Evolutionary conservation across 441 rosid species (phyloP).

Genomic region (Pelargonium citronellum): DNA sequence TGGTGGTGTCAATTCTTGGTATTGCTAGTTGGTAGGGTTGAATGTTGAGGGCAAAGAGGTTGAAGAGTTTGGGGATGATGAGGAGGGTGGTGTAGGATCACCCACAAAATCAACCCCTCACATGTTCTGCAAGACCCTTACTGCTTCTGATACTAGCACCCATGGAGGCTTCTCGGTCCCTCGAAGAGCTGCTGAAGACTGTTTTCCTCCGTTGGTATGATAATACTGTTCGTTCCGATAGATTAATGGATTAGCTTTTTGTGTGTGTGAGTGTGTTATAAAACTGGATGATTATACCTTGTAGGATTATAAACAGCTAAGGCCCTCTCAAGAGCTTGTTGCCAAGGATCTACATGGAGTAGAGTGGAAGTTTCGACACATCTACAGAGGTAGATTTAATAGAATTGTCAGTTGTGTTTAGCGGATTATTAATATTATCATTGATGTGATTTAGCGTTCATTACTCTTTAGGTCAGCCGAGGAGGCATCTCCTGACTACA

Average conservation of each 20-base stretch:
- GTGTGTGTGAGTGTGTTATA: not conserved
- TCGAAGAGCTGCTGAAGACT: conserved; percentile 84
- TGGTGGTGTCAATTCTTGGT: conserved; percentile 15
- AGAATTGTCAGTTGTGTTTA: conserved; percentile 6
- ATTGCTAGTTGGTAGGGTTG: conserved; percentile 40
- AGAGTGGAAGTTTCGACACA: conserved; percentile 93
- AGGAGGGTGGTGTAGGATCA: conserved; percentile 48
- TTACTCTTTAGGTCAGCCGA: conserved; percentile 74
- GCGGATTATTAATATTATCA: too few species aligned
- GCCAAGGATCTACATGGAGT: conserved; percentile 90
- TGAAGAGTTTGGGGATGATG: conserved; percentile 42
- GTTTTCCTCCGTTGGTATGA: conserved; percentile 73
- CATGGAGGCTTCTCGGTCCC: conserved; percentile 95
- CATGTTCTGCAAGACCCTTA: conserved; percentile 87
- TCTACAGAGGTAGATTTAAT: conserved; percentile 63
- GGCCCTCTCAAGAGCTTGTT: conserved; percentile 89
- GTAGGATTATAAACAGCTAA: conserved; percentile 85
- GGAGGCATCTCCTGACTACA: conserved; percentile 91
- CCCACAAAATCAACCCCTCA: conserved; percentile 64
- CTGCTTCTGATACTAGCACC: conserved; percentile 95
- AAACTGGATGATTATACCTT: conserved; percentile 3
- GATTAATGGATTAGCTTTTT: conserved; percentile 4
- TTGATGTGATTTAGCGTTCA: too few species aligned
- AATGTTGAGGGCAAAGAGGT: conserved; percentile 46
- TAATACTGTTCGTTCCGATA: conserved; percentile 10